Base-by-base conservation (phyloP, 1,284 basidiomycete species). In the Paramarasmius palmivorus region DNA sequence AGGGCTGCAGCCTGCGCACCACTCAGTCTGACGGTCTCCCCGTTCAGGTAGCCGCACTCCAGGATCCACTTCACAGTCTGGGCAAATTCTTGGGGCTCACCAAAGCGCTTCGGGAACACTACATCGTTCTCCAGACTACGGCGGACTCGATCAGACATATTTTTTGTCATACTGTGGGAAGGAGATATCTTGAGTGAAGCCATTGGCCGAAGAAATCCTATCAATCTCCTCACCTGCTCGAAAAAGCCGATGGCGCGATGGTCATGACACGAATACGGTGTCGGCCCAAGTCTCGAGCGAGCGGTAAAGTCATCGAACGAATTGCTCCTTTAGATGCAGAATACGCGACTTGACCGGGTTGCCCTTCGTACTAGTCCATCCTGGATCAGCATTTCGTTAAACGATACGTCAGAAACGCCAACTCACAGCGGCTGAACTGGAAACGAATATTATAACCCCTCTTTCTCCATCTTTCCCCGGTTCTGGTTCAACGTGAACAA, bases 401-500 rank as follows among this genome's bases (percentile, higher is more conserved):
- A 17, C 14, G 22, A 20, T n/a, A 22, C 7, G 26, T 22, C 35
- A 29, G 20, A 15, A 44, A 10, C 50, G 32, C 48, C 14, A 15
- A 72, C 79, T 63, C 57, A 83, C 81, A 32, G 81, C 81, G 51
- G 79, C 79, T 34, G 78, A 73, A 60, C 80, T 82, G 8, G 80
- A 70, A 19, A 82, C 78, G 57, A 83, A 73, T 15, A 83, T 64
- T 2, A 83, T 65, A 8, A 83, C 74, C 4, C 81, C 81, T 23
- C 81, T 67, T 61, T 83, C 81, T 1, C 73, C 78, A 57, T 83
- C 81, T 0, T 58, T 46, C 1, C 73, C 71, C 23, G 71, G 67
- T 61, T 81, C 79, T 2, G 78, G 75, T 2, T 69, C 63, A 35
- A 76, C 75, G 17, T 71, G 67, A 15, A 77, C 67, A 25, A 83